Base-by-base conservation (phyloP, 371 early-diverging fungal species). In the Conidiobolus incongruus region DNA sequence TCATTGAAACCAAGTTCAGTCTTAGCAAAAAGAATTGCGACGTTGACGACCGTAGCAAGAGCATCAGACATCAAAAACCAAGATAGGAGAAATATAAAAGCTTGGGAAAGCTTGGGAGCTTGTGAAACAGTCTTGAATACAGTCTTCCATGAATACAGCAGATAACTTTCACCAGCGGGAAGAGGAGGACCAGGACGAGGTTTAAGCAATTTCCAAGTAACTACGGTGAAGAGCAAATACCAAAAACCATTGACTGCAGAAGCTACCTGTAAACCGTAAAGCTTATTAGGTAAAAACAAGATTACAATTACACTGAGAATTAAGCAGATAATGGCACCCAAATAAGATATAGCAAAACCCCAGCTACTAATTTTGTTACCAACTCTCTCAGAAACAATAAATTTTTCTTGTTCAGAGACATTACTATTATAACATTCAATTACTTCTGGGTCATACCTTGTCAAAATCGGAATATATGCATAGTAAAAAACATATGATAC, bases 121-220 rank as follows among this genome's bases (percentile, higher is more conserved):
- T 51, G 28, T 12, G n/a, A 16, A n/a, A 58, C 22, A 0, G 59
- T 58, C 40, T 47, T 49, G 20, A 53, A 50, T 19, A 54, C 50
- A 48, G 38, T 16, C 40, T 55, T 55, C 59, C 59, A 60, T 2
- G 65, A 62, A 49, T 56, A 70, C 0, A 56, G 35, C 31, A 66
- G 38, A 21, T 54, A 49, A 45, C 59, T 69, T 19, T 52, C 55
- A 16, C 60, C 55, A 13, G 33, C 47, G 0, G 64, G 60, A 24
- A 77, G 48, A 3, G 71, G 72, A 4, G 64, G 62, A 11, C 74
- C 72, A 10, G 70, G 69, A 5, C 70, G 61, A 2, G 60, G 48
- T n/a, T 54, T 53, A 45, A 72, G 49, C 47, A 38, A 59, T 39
- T 51, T 51, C 30, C 49, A 24, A 4, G 58, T 45, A 29, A 60